Conservation (phyloP, 169 alveolate genomes). For the Cryptosporidium ryanae region DNA sequence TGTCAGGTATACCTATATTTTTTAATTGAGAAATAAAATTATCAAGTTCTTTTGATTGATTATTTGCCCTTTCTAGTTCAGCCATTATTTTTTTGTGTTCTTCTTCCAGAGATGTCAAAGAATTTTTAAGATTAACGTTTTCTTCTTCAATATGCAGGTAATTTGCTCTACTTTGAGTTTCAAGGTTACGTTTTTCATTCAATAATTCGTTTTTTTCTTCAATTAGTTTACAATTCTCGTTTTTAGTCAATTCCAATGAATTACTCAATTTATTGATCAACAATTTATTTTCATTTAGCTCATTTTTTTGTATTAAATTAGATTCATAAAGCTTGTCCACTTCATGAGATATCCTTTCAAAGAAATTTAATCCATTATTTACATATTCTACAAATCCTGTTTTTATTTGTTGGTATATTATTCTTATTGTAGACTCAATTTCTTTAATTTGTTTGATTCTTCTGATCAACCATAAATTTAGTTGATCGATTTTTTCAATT, state of each 20-base stretch:
- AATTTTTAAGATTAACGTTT: background rate
- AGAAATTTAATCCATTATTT: slow-evolving; percentile 1
- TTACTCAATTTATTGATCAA: background rate
- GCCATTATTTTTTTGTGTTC: slow-evolving; percentile 8
- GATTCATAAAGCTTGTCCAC: background rate
- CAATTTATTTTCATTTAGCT: background rate
- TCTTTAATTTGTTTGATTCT: slow-evolving; percentile 7
- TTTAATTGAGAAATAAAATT: slow-evolving; percentile 30
- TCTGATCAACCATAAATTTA: too few species aligned
- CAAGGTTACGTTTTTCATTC: slow-evolving; percentile 8
- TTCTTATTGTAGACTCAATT: slow-evolving; percentile 20
- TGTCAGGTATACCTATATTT: slow-evolving; percentile 31
- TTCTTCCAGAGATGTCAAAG: background rate
- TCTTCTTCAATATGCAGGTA: slow-evolving; percentile 10
- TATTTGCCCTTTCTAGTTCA: slow-evolving; percentile 26
- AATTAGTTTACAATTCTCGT: slow-evolving; percentile 16
- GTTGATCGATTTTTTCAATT: too few species aligned
- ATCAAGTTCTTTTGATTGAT: slow-evolving; percentile 21
- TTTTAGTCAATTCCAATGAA: slow-evolving; percentile 23
- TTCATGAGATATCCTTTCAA: slow-evolving; percentile 14
- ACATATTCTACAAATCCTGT: background rate
- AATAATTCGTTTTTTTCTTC: background rate
- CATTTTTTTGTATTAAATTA: background rate
- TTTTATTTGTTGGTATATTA: slow-evolving; percentile 16
- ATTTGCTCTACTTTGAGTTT: slow-evolving; percentile 1